phyloP scores from a whole-genome alignment of 2,329 filamentous ascomycete genomes.

The Geosmithia flava region DNA sequence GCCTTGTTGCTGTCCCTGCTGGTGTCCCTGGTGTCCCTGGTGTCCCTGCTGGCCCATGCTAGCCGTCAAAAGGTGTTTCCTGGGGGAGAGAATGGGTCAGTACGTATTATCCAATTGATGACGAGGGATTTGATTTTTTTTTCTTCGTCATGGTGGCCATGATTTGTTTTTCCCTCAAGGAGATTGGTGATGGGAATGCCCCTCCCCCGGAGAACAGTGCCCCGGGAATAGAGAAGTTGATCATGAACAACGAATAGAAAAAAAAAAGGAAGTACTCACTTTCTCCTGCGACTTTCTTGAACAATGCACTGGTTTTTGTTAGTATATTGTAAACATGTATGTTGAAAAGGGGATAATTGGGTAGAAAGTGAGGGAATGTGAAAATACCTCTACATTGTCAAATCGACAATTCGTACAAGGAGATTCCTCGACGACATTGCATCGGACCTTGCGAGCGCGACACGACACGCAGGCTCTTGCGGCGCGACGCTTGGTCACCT shows the following conservation, averaged over 20 bases:
- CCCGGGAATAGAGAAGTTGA: not conserved
- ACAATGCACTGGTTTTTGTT: conserved; percentile 42
- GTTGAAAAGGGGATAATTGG: not conserved
- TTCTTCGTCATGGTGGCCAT: too few relatives aligned
- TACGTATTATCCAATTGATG: not conserved
- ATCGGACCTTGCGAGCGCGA: conserved; percentile 79
- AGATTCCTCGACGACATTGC: conserved; percentile 81
- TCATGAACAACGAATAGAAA: not conserved
- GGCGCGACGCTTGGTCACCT: conserved; percentile 66
- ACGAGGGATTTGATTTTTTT: not conserved
- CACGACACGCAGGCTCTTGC: conserved; percentile 85
- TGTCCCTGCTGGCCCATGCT: conserved; percentile 19
- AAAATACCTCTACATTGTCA: conserved; percentile 54
- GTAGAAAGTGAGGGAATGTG: not conserved
- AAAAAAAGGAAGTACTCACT: conserved; percentile 43
- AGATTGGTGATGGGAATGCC: too few relatives aligned
- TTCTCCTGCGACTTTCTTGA: conserved; percentile 73
- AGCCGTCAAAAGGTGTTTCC: conserved; percentile 29
- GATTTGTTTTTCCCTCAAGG: too few relatives aligned
- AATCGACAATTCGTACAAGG: conserved; percentile 81
- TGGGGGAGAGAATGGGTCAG: conserved; percentile 9
- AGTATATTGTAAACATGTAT: not conserved
- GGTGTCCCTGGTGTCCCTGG: not conserved
- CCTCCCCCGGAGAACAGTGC: not conserved
- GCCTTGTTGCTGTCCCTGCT: not conserved